Base-by-base conservation (phyloP, 371 early-diverging fungal genomes). In the Apophysomyces trapeziformis region DNA sequence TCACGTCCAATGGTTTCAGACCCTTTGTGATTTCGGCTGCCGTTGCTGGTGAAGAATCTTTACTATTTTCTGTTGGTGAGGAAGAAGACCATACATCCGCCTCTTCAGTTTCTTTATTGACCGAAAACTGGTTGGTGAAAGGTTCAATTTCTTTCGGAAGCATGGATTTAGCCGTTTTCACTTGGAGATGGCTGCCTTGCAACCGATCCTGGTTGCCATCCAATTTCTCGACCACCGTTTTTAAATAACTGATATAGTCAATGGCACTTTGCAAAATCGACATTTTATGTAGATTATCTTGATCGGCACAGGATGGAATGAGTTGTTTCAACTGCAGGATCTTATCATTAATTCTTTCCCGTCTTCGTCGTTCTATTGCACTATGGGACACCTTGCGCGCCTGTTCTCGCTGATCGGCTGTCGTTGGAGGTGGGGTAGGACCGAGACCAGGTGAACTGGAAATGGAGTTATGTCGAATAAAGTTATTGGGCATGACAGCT, bases 311-410 rank as follows among this genome's bases (percentile, higher is more conserved):
- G 0, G 73, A 71, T 5, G 83, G 83, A 45, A 82, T 78, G 8
- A 82, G 64, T 39, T 77, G 75, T 39, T 80, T 77, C 8, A 82
- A 47, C 45, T 79, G 83, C 14, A 72, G 14, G n/a, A 82, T 82
- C 65, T 82, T 82, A 68, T 90, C 91, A 68, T 93, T 91, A 74
- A 91, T 91, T 13, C 89, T 85, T 58, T 93, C 92, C 21, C 93
- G 87, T 47, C 93, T 85, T 9, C 91, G 80, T 18, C 90, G 76
- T 66, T 93, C 93, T 45, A 93, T 91, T 9, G 92, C 91, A n/a
- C 90, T 89, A 63, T 93, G 93, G 0, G 92, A 90, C 11, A 87
- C 83, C 60, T 90, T 90, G 63, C 91, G 83, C 39, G 85, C 82
- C 58, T 84, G 70, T 57, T 87, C 89, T 12, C 85, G 70, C 60